Conservation (phyloP, 768 basidiomycete species). For the Scleroderma citrinum region DNA sequence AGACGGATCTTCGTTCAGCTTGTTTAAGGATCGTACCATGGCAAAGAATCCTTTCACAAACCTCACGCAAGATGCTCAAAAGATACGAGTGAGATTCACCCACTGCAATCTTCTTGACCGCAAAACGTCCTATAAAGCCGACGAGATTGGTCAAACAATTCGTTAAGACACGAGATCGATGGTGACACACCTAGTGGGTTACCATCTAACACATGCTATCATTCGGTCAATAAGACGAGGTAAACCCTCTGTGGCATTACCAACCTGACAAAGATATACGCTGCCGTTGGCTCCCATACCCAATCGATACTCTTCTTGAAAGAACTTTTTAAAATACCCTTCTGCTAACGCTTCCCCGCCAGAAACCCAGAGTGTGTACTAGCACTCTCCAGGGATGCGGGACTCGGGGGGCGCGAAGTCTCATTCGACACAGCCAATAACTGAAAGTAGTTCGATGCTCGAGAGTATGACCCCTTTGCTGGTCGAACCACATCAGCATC, state of each 20-base stretch:
- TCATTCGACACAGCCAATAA: slow-evolving; percentile 71
- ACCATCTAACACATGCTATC: slow-evolving; percentile 79
- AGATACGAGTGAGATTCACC: slow-evolving; percentile 87
- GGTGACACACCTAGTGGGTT: slow-evolving; percentile 61
- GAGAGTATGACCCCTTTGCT: slow-evolving; percentile 41
- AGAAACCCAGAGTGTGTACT: slow-evolving; percentile 41
- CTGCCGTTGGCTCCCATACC: slow-evolving; percentile 96
- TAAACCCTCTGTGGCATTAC: slow-evolving; percentile 7
- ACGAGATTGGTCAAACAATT: slow-evolving; percentile 1
- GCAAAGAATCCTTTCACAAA: slow-evolving; percentile 16
- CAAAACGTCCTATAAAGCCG: slow-evolving; percentile 60
- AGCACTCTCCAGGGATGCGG: slow-evolving; percentile 28
- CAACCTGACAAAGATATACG: slow-evolving; percentile 82
- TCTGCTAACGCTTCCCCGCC: slow-evolving; percentile 76
- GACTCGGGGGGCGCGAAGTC: slow-evolving; percentile 46
- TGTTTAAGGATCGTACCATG: neutral
- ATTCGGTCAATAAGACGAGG: slow-evolving; percentile 2
- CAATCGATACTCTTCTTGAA: slow-evolving; percentile 80
- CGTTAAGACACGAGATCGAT: neutral
- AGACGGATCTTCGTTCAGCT: slow-evolving; percentile 56
- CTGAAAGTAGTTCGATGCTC: slow-evolving; percentile 77
- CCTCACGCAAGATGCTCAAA: slow-evolving; percentile 75
- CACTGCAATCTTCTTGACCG: slow-evolving; percentile 95
- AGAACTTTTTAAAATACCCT: slow-evolving; percentile 91
- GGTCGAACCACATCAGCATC: slow-evolving; percentile 26